Base-by-base conservation (phyloP, 306 rosid species). In the Corylus heterophylla region DNA sequence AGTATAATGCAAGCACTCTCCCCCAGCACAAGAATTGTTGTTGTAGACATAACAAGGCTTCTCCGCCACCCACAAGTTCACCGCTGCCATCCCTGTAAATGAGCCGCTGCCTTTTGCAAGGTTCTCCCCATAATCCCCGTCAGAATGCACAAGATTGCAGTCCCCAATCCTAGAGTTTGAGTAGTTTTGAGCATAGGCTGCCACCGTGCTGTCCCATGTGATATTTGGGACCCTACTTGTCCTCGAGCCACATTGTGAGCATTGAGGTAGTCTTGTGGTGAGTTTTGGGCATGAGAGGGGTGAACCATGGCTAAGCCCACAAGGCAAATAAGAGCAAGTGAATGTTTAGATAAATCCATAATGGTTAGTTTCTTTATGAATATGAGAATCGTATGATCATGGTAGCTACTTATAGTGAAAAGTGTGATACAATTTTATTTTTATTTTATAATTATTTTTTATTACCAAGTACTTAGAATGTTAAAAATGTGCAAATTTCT, bases 1-100 rank as follows among this genome's bases (percentile, higher is more conserved):
- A 69, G 91, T 89, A 55, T 86, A 87, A 22, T 89, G 88, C 3
- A 5, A 11, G 13, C 91, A 87, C 44, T 62, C 44, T 0, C 87
- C 85, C 8, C 73, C 83, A 22, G 16, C 64, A 55, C 90, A 88
- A 0, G 80, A 17, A 51, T 90, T 88, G 4, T 78, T 50, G 25
- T 16, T 0, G 78, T 85, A 52, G 54, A 77, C 31, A 49, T 90
- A 90, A 67, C 83, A 0, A 0, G 56, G 3, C 78, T 84, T 87
- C 83, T 88, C 89, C 0, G 52, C 12, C 12, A 82, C 86, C 87
- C 89, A 90, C 74, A 85, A 0, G 22, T 64, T 73, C 76, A 84
- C 85, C 0, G 85, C 82, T 0, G 61, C 77, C 3, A 4, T 31
- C 22, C 79, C 73, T 0, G 80, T 50, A 48, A 84, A 47, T 0